Base-by-base conservation (phyloP, 2,329 filamentous ascomycete genomes). In the Trichoderma oligosporum region DNA sequence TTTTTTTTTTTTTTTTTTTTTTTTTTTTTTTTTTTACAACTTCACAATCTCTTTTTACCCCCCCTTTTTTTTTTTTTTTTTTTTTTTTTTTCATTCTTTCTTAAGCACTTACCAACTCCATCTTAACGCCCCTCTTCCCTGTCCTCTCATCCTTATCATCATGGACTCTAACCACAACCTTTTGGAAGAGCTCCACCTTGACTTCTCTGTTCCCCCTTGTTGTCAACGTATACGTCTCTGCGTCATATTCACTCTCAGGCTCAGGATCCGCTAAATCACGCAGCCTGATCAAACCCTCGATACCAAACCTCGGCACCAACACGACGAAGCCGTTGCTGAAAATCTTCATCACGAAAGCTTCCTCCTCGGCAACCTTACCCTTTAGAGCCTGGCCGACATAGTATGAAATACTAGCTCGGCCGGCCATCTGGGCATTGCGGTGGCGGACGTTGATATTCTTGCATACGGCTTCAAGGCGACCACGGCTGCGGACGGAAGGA, bases 391-490 rank as follows among this genome's bases (percentile, higher is more conserved):
- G 94, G 0, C 94, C 94, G 47, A 99, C 94, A 70, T 97, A 99
- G 76, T 97, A 99, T 66, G 96, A 92, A 61, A 99, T 92, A 65
- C 88, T 94, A 24, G 94, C 93, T 59, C 94, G 86, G 33, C 93
- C 93, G 2, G 94, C 94, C 74, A 96, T 87, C 74, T 99, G 94
- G 29, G 94, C 94, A 73, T 99, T 99, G 68, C 94, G 90, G 73
- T 99, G 94, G 7, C 94, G 87, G 58, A 94, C 86, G 73, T 99
- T 99, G 82, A 99, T 97, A 76, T 99, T 99, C 73, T 91, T 92
- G 82, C 94, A 97, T 22, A 99, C 90, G 57, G 86, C 89, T 73
- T 97, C 92, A 56, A 99, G 85, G 65, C 91, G 90, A 63, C 85
- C 84, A 62, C 91, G 87, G 64, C 87, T 91, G 68, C 90, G 88